These are phyloP conservation scores for Candida tunisiensis DNA, from an alignment of 1,139 yeast genomes.

Conservation along the genomic window DNA sequence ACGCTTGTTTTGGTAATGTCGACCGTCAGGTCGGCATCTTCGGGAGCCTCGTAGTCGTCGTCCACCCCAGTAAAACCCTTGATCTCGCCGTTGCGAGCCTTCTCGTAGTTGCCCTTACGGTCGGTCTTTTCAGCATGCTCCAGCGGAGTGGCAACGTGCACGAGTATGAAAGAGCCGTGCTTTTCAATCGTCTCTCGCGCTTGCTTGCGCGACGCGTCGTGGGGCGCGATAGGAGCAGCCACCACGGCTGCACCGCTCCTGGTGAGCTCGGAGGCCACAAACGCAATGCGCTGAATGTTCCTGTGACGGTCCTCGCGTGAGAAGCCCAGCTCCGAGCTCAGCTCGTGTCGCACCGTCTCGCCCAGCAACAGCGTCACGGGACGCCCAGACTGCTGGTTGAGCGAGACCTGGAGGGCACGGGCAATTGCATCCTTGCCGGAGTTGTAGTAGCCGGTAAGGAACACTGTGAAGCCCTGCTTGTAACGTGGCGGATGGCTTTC, in stretches of 20 bases:
- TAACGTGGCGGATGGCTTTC: slow-evolving; percentile 89
- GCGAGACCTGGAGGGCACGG: slow-evolving; percentile 74
- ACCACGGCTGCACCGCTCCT: slow-evolving; percentile 87
- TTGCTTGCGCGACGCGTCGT: slow-evolving; percentile 20
- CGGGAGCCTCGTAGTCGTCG: slow-evolving; percentile 30
- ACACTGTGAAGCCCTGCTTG: slow-evolving; percentile 71
- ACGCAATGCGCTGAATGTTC: slow-evolving; percentile 31
- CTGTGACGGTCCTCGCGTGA: slow-evolving; percentile 23
- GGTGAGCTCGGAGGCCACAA: slow-evolving; percentile 65
- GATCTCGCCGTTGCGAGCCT: slow-evolving; percentile 28
- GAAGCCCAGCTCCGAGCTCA: slow-evolving; percentile 26
- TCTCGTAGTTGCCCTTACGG: slow-evolving; percentile 29
- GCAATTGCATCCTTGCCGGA: slow-evolving; percentile 50
- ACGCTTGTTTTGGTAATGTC: slow-evolving; percentile 34
- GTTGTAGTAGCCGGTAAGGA: slow-evolving; percentile 39
- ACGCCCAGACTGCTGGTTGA: slow-evolving; percentile 84
- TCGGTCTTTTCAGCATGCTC: slow-evolving; percentile 28
- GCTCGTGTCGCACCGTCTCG: slow-evolving; percentile 28
- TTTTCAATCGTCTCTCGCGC: slow-evolving; percentile 27
- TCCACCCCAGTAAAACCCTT: slow-evolving; percentile 31
- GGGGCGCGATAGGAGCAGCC: slow-evolving; percentile 39
- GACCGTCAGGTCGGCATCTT: slow-evolving; percentile 33
- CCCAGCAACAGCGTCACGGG: slow-evolving; percentile 55
- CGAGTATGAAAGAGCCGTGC: slow-evolving; percentile 29
- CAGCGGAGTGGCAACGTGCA: slow-evolving; percentile 33